These are phyloP conservation scores for Wickerhamiella parazyma DNA, from an alignment of 805 yeast species.

Conservation along the genomic window DNA sequence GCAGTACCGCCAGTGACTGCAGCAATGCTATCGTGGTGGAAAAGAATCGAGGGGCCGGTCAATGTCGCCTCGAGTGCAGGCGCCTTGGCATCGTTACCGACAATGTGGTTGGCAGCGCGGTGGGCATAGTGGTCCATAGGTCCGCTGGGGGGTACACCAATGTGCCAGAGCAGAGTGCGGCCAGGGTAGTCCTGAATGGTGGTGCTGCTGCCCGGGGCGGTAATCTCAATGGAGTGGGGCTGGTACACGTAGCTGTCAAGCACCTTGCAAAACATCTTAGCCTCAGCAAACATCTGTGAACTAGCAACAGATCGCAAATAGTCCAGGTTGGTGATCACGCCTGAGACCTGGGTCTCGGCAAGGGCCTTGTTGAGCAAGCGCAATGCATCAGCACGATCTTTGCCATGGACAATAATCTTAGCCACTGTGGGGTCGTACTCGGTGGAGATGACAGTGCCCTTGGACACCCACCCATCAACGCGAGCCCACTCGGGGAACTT, in stretches of 20 bases:
- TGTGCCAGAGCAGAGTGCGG: constrained; percentile 69
- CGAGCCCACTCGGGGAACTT: constrained; percentile 83
- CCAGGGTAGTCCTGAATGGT: constrained; percentile 95
- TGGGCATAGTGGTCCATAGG: constrained; percentile 94
- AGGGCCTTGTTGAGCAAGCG: constrained; percentile 64
- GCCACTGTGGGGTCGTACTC: constrained; percentile 96
- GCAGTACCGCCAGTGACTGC: constrained; percentile 81
- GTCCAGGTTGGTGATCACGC: constrained; percentile 82
- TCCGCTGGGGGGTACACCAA: constrained; percentile 97
- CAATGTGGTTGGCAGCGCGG: constrained; percentile 77
- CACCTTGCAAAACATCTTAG: constrained; percentile 75
- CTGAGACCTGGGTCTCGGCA: constrained; percentile 74
- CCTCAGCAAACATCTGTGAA: constrained; percentile 71
- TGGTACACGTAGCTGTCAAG: constrained; percentile 67
- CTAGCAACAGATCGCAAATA: constrained; percentile 75
- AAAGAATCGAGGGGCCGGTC: constrained; percentile 70
- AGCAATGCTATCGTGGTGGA: constrained; percentile 67
- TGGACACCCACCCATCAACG: constrained; percentile 85
- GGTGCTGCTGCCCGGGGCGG: constrained; percentile 87
- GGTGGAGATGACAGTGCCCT: constrained; percentile 77
- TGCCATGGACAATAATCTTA: constrained; percentile 89
- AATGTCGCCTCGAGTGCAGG: constrained; percentile 88
- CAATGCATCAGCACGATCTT: constrained; percentile 75
- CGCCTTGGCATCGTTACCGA: constrained; percentile 68
- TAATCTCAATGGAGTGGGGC: constrained; percentile 74